Percentiles rank a stretch among this genome's conserved stretches.
phyloP scores from a whole-genome alignment of 129 eudicot genomes.

The Pittosporum tobira region DNA sequence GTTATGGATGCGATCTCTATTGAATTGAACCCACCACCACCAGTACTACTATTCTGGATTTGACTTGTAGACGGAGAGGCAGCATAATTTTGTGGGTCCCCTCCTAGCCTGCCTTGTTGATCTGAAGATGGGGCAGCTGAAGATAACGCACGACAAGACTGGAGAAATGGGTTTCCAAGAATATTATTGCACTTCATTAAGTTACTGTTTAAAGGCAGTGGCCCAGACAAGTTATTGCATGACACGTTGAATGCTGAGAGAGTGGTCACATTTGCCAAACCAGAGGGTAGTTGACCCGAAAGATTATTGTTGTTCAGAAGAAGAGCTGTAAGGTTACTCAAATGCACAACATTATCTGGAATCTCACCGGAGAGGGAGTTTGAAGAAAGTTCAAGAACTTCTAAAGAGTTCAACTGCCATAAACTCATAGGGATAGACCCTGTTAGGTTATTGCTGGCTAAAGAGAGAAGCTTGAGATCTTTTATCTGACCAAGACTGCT shows the following conservation, averaged over 20 bases:
- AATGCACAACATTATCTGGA: constrained; percentile 41
- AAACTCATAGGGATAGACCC: constrained; percentile 52
- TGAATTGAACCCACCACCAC: constrained; percentile 29
- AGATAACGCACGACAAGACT: constrained; percentile 40
- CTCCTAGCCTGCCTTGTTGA: constrained; percentile 13
- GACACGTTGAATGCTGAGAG: constrained; percentile 57
- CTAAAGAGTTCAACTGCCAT: constrained; percentile 41
- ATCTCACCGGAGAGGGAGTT: constrained; percentile 60
- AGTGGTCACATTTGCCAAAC: constrained; percentile 33
- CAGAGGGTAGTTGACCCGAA: constrained; percentile 58
- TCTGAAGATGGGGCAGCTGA: constrained; percentile 35
- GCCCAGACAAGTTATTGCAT: constrained; percentile 67
- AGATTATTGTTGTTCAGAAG: constrained; percentile 59
- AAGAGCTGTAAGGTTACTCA: constrained; percentile 42
- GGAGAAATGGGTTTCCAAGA: constrained; percentile 58
- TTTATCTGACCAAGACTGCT: constrained; percentile 42
- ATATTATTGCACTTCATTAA: constrained; percentile 58
- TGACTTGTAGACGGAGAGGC: constrained; percentile 13
- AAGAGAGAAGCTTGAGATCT: constrained; percentile 40
- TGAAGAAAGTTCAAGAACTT: constrained; percentile 54
- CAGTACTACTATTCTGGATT: constrained; percentile 5
- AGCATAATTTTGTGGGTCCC: constrained; percentile 14
- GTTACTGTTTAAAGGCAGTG: constrained; percentile 30
- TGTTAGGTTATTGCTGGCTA: constrained; percentile 46
- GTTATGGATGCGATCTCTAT: constrained; percentile 78